A percentile compares a stretch with the other conserved stretches of the same genome.
phyloP scores from a whole-genome alignment of 306 rosid genomes.

The Aeschynomene evenia region DNA sequence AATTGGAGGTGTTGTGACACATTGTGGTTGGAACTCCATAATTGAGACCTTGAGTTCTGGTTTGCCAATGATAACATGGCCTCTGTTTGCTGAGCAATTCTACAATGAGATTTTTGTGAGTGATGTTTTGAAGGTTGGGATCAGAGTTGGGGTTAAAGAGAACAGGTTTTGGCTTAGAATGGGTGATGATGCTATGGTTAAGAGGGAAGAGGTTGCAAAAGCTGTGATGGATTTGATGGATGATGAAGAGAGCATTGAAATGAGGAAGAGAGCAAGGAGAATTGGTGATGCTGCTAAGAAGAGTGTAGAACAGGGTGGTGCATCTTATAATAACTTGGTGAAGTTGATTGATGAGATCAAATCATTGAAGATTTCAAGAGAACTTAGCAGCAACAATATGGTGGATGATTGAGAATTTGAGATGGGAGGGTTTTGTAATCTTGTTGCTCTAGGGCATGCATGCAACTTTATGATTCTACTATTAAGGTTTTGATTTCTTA shows the following conservation, averaged over 20 bases:
- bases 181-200: not conserved
- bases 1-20: slow-evolving; percentile 28
- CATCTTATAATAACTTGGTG: slow-evolving; percentile 32
- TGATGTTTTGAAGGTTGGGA: slow-evolving; percentile 6
- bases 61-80: slow-evolving; percentile 38
- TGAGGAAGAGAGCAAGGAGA: slow-evolving; percentile 28
- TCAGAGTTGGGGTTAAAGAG: not conserved
- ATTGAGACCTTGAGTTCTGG: slow-evolving; percentile 27
- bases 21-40: slow-evolving; percentile 35
- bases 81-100: slow-evolving; percentile 30
- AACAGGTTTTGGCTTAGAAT: slow-evolving; percentile 2
- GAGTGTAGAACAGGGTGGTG: slow-evolving; percentile 20
- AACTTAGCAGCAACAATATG: not conserved
- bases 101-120: slow-evolving; percentile 22
- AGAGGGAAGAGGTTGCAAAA: slow-evolving; percentile 19
- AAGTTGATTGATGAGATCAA: slow-evolving; percentile 24
- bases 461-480: not conserved
- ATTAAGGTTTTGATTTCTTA: too few species aligned
- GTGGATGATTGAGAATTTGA: not conserved
- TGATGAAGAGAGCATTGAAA: slow-evolving; percentile 18
- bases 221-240: slow-evolving; percentile 21
- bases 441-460: not conserved
- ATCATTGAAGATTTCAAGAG: slow-evolving; percentile 26
- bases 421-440: too few species aligned
- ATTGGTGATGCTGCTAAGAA: slow-evolving; percentile 23